Evolutionary conservation across 208 protist genomes (phyloP), one percentile per base, ranked within the genome.

Genomic region (Acanthamoeba quina): DNA sequence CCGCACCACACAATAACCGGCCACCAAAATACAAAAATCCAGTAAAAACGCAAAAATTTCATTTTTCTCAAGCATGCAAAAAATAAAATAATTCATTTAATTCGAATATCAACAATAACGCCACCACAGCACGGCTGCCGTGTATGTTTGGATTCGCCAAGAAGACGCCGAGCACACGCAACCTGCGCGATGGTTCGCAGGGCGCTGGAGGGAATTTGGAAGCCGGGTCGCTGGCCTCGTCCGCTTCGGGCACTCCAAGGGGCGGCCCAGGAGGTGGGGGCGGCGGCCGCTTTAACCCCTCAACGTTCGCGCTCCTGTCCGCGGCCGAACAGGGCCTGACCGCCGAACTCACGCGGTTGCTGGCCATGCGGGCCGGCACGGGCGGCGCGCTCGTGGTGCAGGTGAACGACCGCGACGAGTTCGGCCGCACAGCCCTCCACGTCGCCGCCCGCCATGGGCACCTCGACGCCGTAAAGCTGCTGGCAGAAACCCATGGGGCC

Each of bases 371-470:
- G 9, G 72, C 72, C 72, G 44, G 72, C 29, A 29, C 72, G 6
- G 44, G 19, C 41, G 72, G 72, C 41, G 41, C 5, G 34, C 41
- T 52, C 29, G 44, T 82, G 37, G 72, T 82, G 24, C 72, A 54
- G 19, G 44, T 82, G 37, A 82, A 82, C 72, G 72, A 82, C 26
- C 10, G 82, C 17, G 86, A 92, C 62, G 31, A 92, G 24, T 10
- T 49, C 41, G 86, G 86, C 17, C 86, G 60, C 86, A 92, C 86
- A 0, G 41, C 86, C 4, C 47, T 92, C 17, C 86, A 92, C 60
- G 54, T 74, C 17, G 86, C 86, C 60, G 86, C 86, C 37, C 17
- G 17, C 64, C 37, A 49, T 5, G 86, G 86, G 19, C 86, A 92
- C 62, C 31, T 92, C 37, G 86, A 68, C 29, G 62, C 41, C 41